A percentile compares a stretch with the other conserved stretches of the same genome.
These are phyloP conservation scores for Scolecobasidium constrictum DNA, from an alignment of 2,329 filamentous ascomycete genomes.

Conservation along the genomic window DNA sequence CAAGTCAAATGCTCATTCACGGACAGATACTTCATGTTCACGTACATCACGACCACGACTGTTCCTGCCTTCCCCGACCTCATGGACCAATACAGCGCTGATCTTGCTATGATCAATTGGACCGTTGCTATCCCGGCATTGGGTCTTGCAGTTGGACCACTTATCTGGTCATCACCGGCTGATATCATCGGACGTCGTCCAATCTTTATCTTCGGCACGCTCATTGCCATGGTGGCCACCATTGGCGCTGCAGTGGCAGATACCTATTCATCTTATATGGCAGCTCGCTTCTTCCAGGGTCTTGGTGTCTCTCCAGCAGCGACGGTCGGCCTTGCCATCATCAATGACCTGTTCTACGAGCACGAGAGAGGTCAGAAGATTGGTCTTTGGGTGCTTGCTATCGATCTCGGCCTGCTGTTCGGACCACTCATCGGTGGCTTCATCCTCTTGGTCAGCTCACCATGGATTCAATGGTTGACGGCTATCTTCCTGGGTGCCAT, in stretches of 20 bases:
- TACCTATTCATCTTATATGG: constrained; percentile 41
- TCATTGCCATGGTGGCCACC: constrained; percentile 31
- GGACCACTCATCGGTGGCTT: constrained; percentile 44
- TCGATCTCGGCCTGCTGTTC: constrained; percentile 40
- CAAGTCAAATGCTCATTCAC: not conserved
- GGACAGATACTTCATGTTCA: constrained; percentile 47
- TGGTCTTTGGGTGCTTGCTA: constrained; percentile 46
- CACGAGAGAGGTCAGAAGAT: constrained; percentile 45
- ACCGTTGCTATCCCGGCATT: constrained; percentile 37
- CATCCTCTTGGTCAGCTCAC: constrained; percentile 33
- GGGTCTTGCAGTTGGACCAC: constrained; percentile 19
- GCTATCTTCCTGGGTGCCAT: constrained; percentile 42
- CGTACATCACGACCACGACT: constrained; percentile 46
- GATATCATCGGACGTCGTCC: constrained; percentile 27
- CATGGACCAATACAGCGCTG: constrained; percentile 32
- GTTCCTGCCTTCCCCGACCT: constrained; percentile 43
- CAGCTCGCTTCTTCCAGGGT: constrained; percentile 48
- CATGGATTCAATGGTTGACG: constrained; percentile 45
- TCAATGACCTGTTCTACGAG: constrained; percentile 46
- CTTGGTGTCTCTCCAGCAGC: constrained; percentile 43
- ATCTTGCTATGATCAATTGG: constrained; percentile 39
- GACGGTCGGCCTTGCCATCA: constrained; percentile 44
- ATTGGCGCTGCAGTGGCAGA: constrained; percentile 30
- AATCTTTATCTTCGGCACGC: constrained; percentile 36
- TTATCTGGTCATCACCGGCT: constrained; percentile 21